Evolutionary conservation across 2,329 filamentous ascomycete species (phyloP).

Genomic region (Ascochyta clinopodiicola): DNA sequence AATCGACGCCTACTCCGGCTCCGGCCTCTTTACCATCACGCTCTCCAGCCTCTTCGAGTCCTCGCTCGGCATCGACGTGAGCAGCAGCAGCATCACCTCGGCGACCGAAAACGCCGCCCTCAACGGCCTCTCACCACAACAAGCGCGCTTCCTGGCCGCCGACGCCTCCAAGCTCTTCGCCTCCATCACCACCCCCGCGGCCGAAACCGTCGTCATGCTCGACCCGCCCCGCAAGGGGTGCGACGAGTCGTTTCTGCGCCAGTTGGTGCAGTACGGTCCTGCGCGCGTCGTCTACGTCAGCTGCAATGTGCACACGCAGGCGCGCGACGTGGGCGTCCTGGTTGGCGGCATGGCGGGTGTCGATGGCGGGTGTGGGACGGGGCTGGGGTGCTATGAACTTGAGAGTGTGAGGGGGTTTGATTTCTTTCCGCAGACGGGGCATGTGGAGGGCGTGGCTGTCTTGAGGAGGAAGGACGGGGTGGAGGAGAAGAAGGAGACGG

Average conservation of each 20-base stretch:
- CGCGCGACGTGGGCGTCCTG: conserved; percentile 86
- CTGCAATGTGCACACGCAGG: conserved; percentile 98
- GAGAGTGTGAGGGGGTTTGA: conserved; percentile 93
- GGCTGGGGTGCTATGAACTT: conserved; percentile 71
- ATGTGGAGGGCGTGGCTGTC: conserved; percentile 70
- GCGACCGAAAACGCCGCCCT: conserved; percentile 79
- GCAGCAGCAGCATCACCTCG: conserved; percentile 75
- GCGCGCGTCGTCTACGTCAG: conserved; percentile 89
- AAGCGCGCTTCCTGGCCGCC: conserved; percentile 85
- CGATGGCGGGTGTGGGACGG: conserved; percentile 45
- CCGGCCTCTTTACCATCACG: conserved; percentile 95
- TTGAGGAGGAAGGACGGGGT: conserved; percentile 52
- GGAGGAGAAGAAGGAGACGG: background rate
- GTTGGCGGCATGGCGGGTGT: conserved; percentile 69
- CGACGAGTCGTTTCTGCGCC: conserved; percentile 80
- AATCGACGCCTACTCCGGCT: conserved; percentile 97
- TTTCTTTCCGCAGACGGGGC: conserved; percentile 88
- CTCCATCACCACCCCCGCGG: conserved; percentile 72
- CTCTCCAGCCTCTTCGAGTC: conserved; percentile 81
- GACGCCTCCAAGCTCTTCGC: conserved; percentile 86
- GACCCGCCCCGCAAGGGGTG: conserved; percentile 98
- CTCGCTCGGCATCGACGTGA: conserved; percentile 90
- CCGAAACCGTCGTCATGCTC: conserved; percentile 90
- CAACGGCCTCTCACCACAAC: conserved; percentile 72
- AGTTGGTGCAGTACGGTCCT: conserved; percentile 80